Percentiles rank a stretch among this genome's conserved stretches.
These are phyloP conservation scores for Leccinum griseonigrum DNA, from an alignment of 1,284 basidiomycete species.

Conservation along the genomic window DNA sequence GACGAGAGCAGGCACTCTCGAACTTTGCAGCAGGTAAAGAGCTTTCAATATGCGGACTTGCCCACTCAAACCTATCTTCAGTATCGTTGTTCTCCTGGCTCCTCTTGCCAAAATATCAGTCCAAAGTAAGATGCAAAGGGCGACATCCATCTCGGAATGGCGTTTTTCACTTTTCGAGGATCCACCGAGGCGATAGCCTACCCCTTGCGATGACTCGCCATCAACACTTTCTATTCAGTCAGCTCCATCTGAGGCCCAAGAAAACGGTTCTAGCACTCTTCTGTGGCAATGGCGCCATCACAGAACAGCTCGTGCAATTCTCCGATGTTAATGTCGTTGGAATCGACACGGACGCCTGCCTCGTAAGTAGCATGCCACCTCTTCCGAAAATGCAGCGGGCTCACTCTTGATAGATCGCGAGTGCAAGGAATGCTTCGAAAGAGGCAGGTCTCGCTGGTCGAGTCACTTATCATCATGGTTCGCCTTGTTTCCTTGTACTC, in stretches of 20 bases:
- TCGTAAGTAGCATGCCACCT: neutral
- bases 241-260: conserved; percentile 9
- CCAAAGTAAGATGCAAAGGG: conserved; percentile 31
- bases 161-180: conserved; percentile 15
- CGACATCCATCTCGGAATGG: neutral
- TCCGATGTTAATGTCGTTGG: conserved; percentile 13
- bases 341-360: conserved; percentile 8
- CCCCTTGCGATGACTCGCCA: conserved; percentile 13
- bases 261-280: conserved; percentile 14
- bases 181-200: conserved; percentile 9
- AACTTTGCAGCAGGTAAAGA: neutral
- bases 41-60: neutral
- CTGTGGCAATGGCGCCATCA: conserved; percentile 10
- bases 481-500: neutral
- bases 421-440: conserved; percentile 2
- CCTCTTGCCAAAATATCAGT: neutral
- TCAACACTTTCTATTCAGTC: conserved; percentile 12
- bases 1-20: conserved; percentile 1
- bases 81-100: neutral
- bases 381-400: no score
- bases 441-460: conserved; percentile 6
- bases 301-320: conserved; percentile 12
- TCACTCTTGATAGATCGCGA: conserved; percentile 5
- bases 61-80: neutral
- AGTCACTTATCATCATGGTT: conserved; percentile 8